These are phyloP conservation scores for Borealophlyctis nickersoniae DNA, from an alignment of 192 early-diverging fungal species.

Conservation along the genomic window DNA sequence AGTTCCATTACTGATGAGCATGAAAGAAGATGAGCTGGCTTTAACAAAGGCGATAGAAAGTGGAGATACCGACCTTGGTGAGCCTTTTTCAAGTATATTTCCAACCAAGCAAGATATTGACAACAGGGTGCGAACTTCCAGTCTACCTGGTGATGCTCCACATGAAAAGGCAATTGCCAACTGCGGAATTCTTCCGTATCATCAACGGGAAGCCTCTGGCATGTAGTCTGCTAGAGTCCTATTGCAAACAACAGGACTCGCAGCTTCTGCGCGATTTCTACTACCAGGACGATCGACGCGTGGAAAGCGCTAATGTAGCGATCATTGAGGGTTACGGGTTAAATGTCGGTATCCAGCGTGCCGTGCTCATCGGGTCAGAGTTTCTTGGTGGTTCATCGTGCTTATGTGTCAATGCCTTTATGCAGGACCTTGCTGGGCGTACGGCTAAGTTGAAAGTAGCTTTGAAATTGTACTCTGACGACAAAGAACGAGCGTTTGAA, in stretches of 20 bases:
- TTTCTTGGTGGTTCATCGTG: not conserved
- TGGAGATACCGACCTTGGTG: slow-evolving; percentile 91
- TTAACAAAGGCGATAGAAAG: slow-evolving; percentile 89
- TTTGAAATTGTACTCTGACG: slow-evolving; percentile 69
- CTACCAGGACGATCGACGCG: slow-evolving; percentile 87
- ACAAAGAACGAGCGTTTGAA: slow-evolving; percentile 70
- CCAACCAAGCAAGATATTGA: not conserved
- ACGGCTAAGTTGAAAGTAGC: slow-evolving; percentile 71
- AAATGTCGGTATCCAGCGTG: slow-evolving; percentile 7
- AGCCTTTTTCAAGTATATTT: not conserved
- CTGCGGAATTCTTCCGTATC: slow-evolving; percentile 88
- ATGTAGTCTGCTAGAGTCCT: slow-evolving; percentile 78
- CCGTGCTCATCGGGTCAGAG: slow-evolving; percentile 1
- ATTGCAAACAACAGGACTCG: slow-evolving; percentile 71
- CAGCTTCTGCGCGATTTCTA: slow-evolving; percentile 90
- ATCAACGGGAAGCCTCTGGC: slow-evolving; percentile 80
- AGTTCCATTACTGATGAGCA: slow-evolving; percentile 89
- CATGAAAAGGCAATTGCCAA: slow-evolving; percentile 75
- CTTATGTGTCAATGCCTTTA: not conserved
- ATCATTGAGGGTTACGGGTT: slow-evolving; percentile 34
- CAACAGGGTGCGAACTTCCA: slow-evolving; percentile 5
- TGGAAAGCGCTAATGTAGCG: slow-evolving; percentile 58
- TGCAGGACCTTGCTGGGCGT: slow-evolving; percentile 52
- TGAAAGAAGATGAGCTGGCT: slow-evolving; percentile 87
- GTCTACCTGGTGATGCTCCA: slow-evolving; percentile 91